phyloP scores from a whole-genome alignment of 768 basidiomycete species.

The Pisolithus tinctorius region DNA sequence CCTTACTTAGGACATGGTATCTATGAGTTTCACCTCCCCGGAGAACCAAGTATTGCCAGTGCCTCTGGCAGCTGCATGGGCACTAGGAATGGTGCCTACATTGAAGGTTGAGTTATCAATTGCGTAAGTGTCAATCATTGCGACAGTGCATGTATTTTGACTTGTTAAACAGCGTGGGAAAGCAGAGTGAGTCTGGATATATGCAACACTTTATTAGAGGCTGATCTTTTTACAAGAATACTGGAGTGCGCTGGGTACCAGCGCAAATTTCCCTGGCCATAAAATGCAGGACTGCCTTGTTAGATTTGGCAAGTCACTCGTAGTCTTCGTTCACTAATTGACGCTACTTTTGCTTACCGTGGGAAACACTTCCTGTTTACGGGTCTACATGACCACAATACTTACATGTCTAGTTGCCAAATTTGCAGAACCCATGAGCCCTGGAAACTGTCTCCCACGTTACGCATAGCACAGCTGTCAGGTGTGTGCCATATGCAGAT shows the following conservation, averaged over 20 bases:
- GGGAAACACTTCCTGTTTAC: too few species aligned
- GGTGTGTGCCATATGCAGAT: too few species aligned
- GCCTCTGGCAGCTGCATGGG: neutral
- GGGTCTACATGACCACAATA: too few species aligned
- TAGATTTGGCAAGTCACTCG: too few species aligned
- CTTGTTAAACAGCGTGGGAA: slow-evolving; percentile 1
- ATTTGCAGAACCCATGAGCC: too few species aligned
- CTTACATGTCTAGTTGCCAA: too few species aligned
- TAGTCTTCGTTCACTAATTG: too few species aligned
- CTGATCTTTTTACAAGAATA: slow-evolving; percentile 6
- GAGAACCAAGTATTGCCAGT: neutral
- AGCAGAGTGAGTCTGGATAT: neutral
- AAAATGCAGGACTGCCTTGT: slow-evolving; percentile 1
- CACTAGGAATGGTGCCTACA: neutral
- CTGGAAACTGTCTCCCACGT: too few species aligned
- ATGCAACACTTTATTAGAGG: too few species aligned
- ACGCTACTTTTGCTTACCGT: too few species aligned
- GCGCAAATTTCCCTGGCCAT: slow-evolving; percentile 6
- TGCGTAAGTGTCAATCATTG: neutral
- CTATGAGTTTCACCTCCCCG: neutral
- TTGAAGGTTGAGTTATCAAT: slow-evolving; percentile 2
- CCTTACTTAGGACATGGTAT: neutral
- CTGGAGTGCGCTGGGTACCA: slow-evolving; percentile 10
- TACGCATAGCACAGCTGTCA: too few species aligned
- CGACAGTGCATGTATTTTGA: neutral